Base-by-base conservation (phyloP, 164 flowering plant species). In the Macadamia tetraphylla region DNA sequence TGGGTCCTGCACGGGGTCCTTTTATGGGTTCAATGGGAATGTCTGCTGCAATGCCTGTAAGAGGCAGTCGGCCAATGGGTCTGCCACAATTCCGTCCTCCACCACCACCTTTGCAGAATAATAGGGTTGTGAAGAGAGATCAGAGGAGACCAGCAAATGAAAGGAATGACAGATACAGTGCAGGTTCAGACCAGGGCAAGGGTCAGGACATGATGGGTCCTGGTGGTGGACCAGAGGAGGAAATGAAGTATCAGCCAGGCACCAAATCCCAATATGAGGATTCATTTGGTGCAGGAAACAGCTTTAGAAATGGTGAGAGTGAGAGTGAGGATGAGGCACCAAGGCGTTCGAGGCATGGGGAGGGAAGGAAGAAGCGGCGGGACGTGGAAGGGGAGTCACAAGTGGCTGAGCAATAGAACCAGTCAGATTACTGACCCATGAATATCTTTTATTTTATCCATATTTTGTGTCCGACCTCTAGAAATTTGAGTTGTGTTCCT, bases 261-360 rank as follows among this genome's bases (percentile, higher is more conserved):
- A 63, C 55, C 17, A 86, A 72, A 67, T 69, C 74, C 43, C 80
- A 79, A 64, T 77, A 71, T 2, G 87, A 81, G 51, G 89, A 84
- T 60, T 81, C 80, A 35, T 81, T 77, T 76, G 89, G 78, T 58
- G 74, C 55, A 32, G 82, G 83, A 30, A 85, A 75, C 70, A 80
- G 65, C 73, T 75, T 81, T 40, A 80, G 82, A 67, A 84, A 87
- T 68, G 95, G 87, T 29, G 98, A 89, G 10, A 94, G 96, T 58
- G 98, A 89, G 72, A 94, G 98, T 40, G 98, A 94, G 80, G 97
- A 94, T 69, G 98, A 94, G 79, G 98, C 97, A 10, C 98, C 97
- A 0, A 80, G 98, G 73, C 76, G 97, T 66, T 92, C 97, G 11
- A 88, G 97, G 74, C 96, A 90, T 46, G 96, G 93, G 9, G 97